phyloP scores from a whole-genome alignment of 2,329 filamentous ascomycete genomes.

The Alternaria infectoria region DNA sequence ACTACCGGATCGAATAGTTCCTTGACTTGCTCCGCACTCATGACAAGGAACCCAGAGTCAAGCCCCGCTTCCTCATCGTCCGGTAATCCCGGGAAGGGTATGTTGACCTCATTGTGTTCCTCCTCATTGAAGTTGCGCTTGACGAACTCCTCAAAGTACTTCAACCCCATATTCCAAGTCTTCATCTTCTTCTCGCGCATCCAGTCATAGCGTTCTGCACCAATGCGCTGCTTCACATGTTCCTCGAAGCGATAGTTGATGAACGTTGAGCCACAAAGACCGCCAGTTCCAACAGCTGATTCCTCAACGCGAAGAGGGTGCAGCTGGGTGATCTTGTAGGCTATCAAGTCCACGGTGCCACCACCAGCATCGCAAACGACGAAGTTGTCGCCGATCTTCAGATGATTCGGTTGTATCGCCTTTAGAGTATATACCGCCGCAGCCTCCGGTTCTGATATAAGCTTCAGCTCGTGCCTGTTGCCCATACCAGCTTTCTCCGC shows the following conservation, averaged over 20 bases:
- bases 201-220: conserved; percentile 69
- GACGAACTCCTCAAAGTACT: conserved; percentile 84
- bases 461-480: conserved; percentile 70
- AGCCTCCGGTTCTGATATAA: conserved; percentile 80
- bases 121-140: conserved; percentile 84
- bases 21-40: conserved; percentile 72
- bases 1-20: conserved; percentile 78
- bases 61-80: conserved; percentile 78
- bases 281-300: conserved; percentile 79
- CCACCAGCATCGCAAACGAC: conserved; percentile 63
- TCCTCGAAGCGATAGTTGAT: conserved; percentile 83
- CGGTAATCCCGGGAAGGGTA: conserved; percentile 77
- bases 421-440: conserved; percentile 81
- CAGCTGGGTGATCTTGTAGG: conserved; percentile 78
- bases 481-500: conserved; percentile 83
- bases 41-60: conserved; percentile 77
- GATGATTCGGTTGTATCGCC: conserved; percentile 76
- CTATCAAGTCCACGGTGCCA: conserved; percentile 57
- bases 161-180: conserved; percentile 74
- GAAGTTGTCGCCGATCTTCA: conserved; percentile 70
- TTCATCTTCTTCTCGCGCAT: conserved; percentile 81
- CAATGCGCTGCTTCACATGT: conserved; percentile 72
- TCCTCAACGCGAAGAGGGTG: conserved; percentile 77
- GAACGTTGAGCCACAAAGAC: conserved; percentile 78
- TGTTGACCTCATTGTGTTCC: conserved; percentile 76